Percentiles rank a stretch among this genome's conserved stretches.
phyloP scores from a whole-genome alignment of 345 rosid species.

The Limnanthes douglasii region DNA sequence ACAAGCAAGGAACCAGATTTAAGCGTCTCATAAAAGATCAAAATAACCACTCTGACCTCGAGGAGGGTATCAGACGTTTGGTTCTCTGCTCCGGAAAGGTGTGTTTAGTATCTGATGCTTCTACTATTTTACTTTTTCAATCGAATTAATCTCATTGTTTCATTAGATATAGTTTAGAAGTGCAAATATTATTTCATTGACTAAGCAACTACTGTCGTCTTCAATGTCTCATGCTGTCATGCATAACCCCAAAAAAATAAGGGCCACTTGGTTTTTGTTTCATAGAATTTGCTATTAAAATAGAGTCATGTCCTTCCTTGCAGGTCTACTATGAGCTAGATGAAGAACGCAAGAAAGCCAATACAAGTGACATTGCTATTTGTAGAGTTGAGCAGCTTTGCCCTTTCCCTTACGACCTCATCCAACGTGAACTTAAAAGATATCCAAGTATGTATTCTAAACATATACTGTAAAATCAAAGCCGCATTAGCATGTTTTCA shows the following conservation, averaged over 20 bases:
- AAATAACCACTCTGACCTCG: constrained; percentile 58
- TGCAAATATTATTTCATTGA: background rate
- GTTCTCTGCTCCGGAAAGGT: constrained; percentile 96
- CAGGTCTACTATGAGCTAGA: constrained; percentile 59
- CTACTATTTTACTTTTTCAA: too few species aligned
- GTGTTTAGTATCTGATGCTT: too few species aligned
- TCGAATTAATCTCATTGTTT: too few species aligned
- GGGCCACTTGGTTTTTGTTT: too few species aligned
- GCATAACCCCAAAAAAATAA: too few species aligned
- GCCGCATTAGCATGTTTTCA: too few species aligned
- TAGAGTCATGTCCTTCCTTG: background rate
- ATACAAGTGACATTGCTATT: constrained; percentile 45
- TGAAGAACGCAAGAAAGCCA: constrained; percentile 35
- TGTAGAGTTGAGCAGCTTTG: constrained; percentile 75
- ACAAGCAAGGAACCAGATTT: constrained; percentile 91
- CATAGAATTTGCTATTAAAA: too few species aligned
- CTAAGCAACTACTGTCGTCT: background rate
- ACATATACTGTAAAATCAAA: background rate
- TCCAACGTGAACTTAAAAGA: constrained; percentile 56
- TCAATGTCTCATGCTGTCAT: too few species aligned
- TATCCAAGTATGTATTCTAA: constrained; percentile 39
- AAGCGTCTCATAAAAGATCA: constrained; percentile 85
- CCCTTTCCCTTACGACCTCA: constrained; percentile 63
- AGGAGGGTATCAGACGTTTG: constrained; percentile 64
- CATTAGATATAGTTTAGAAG: background rate